Evolutionary conservation across 1,284 basidiomycete genomes (phyloP).

Genomic region (Coniophora puteana): DNA sequence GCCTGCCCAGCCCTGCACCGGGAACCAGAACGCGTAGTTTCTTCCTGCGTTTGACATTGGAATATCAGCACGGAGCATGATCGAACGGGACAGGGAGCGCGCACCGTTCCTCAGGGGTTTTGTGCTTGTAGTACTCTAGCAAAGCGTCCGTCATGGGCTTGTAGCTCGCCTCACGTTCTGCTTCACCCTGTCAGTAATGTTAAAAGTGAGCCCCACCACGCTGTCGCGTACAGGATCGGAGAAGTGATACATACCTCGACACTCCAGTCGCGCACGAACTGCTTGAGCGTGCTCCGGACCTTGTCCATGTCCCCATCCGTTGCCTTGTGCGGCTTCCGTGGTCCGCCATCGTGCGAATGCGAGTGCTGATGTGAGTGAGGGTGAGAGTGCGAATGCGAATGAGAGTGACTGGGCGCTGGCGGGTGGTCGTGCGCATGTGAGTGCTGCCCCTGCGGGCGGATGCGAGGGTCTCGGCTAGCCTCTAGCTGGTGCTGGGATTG

Average conservation of each 20-base stretch:
- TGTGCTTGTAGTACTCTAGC: constrained; percentile 55
- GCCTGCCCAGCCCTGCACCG: constrained; percentile 81
- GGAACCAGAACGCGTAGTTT: constrained; percentile 80
- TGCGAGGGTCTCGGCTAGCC: no score
- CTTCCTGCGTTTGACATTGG: constrained; percentile 29
- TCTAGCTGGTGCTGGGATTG: no score
- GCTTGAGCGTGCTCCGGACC: constrained; percentile 83
- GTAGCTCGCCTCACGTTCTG: constrained; percentile 78
- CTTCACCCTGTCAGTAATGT: constrained; percentile 70
- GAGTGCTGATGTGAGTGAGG: constrained; percentile 30
- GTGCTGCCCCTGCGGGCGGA: no score
- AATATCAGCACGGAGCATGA: not conserved
- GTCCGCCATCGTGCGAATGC: constrained; percentile 17
- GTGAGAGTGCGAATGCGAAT: constrained; percentile 28
- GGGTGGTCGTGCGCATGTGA: no score
- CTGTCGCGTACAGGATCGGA: not conserved
- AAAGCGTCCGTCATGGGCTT: constrained; percentile 77
- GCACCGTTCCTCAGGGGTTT: constrained; percentile 43
- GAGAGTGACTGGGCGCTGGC: no score
- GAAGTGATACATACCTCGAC: constrained; percentile 51
- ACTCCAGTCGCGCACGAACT: constrained; percentile 91
- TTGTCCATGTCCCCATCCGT: constrained; percentile 83
- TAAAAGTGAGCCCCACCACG: constrained; percentile 4
- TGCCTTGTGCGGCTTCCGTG: constrained; percentile 39
- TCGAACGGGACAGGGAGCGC: constrained; percentile 4